phyloP scores from a whole-genome alignment of 139 green algal species.

The Chlorella sp. region DNA sequence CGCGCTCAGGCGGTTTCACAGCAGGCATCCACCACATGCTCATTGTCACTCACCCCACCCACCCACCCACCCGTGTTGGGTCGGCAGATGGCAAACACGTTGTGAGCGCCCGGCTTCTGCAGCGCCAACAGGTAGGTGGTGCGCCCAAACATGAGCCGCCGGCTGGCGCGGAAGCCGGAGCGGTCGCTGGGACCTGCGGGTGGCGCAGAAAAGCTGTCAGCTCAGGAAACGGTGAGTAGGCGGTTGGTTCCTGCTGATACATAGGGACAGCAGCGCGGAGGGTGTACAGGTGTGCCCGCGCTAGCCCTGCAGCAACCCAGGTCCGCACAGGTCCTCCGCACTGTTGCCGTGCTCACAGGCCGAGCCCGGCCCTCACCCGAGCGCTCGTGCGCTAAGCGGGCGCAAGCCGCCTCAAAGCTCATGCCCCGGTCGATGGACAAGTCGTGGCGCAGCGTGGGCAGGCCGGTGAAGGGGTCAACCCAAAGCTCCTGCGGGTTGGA shows the following conservation, averaged over 20 bases:
- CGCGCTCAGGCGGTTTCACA: not conserved
- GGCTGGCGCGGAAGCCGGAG: conserved; percentile 55
- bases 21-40: too few species aligned
- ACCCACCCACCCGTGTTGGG: conserved; percentile 68
- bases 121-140: conserved; percentile 57
- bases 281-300: not conserved
- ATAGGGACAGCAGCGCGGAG: not conserved
- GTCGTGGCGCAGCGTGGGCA: conserved; percentile 62
- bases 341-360: not conserved
- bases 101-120: conserved; percentile 53
- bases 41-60: not conserved
- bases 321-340: not conserved
- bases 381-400: conserved; percentile 58
- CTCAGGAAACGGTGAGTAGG: too few species aligned
- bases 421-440: conserved; percentile 76
- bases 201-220: too few species aligned
- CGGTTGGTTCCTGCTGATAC: too few species aligned
- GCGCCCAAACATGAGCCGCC: conserved; percentile 46
- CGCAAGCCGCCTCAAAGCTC: conserved; percentile 56
- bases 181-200: conserved; percentile 36
- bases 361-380: not conserved
- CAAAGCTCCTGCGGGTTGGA: conserved; percentile 46
- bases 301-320: too few species aligned
- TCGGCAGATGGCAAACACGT: conserved; percentile 64
- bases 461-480: conserved; percentile 58